Conservation (phyloP, 441 rosid genomes). For the Geranium incanum region DNA sequence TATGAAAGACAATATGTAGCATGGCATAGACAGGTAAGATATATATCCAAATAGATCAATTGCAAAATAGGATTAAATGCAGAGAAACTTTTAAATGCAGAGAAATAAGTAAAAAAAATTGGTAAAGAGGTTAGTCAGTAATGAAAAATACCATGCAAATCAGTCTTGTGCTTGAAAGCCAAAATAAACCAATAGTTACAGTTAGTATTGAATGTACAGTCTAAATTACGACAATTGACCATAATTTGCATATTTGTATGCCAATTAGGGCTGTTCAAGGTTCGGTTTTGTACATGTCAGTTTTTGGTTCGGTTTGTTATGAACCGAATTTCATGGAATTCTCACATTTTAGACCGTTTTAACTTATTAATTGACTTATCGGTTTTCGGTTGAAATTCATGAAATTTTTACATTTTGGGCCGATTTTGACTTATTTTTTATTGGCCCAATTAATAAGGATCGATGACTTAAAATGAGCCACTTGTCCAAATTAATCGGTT, state of each 20-base stretch:
- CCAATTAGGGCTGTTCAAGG: too few relatives aligned
- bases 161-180: neutral
- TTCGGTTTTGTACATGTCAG: too few relatives aligned
- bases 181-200: neutral
- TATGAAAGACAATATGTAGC: constrained; percentile 9
- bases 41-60: neutral
- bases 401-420: too few relatives aligned
- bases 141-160: neutral
- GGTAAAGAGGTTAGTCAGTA: neutral
- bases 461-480: too few relatives aligned
- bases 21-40: constrained; percentile 4
- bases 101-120: neutral
- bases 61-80: neutral
- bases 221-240: neutral
- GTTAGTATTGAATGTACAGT: neutral
- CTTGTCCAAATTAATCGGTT: too few relatives aligned
- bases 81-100: neutral
- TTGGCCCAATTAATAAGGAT: too few relatives aligned
- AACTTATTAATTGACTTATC: too few relatives aligned
- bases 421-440: too few relatives aligned
- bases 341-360: too few relatives aligned
- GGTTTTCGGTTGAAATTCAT: too few relatives aligned
- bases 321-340: too few relatives aligned
- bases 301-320: too few relatives aligned
- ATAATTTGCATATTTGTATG: neutral